Base-by-base conservation (phyloP, 495 filamentous ascomycete genomes). In the Thozetella sp. region DNA sequence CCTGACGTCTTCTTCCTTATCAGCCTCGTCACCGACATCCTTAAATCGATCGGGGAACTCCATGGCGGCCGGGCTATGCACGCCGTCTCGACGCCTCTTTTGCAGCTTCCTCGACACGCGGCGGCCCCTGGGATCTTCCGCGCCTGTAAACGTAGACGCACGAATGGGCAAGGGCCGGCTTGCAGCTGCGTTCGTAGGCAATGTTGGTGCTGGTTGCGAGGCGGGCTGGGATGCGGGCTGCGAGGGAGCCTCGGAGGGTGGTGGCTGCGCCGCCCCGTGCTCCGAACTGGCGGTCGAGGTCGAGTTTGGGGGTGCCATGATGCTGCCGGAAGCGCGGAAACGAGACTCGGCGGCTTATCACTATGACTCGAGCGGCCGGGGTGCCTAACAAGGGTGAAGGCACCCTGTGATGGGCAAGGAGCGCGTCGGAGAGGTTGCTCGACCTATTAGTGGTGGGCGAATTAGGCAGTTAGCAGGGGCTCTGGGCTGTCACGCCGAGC, bases 31-130 rank as follows among this genome's bases (percentile, higher is more conserved):
- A 40, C 86, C 88, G 40, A 87, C 86, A 68, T 91, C 86, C 67
- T 83, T 86, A 51, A 96, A 83, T 23, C 87, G 87, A 17, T 94
- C 92, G 19, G 93, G 93, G 22, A 95, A 78, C 58, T 90, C 86
- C 79, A 90, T 84, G 1, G 89, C 86, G 27, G n/a, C n/a, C n/a
- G 83, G 78, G 25, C 81, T 76, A 53, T 87, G 84, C 56, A 77
- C 71, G 23, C 76, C 72, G 37, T 86, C 82, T 46, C 57, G 66
- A 56, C 79, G 80, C 60, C 72, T 83, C 72, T 86, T 88, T n/a
- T 82, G 82, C 55, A 88, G 72, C 71, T 83, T 88, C 48, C 84
- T 72, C 25, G 71, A 73, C 6, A 75, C 63, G 53, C 70, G 75
- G 52, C 73, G 69, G 23, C 50, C 63, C 9, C 63, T 51, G 40